Percentiles rank a stretch among this genome's conserved stretches.
phyloP scores from a whole-genome alignment of 257 asterid genomes.

The Solanum megistacrolobum region DNA sequence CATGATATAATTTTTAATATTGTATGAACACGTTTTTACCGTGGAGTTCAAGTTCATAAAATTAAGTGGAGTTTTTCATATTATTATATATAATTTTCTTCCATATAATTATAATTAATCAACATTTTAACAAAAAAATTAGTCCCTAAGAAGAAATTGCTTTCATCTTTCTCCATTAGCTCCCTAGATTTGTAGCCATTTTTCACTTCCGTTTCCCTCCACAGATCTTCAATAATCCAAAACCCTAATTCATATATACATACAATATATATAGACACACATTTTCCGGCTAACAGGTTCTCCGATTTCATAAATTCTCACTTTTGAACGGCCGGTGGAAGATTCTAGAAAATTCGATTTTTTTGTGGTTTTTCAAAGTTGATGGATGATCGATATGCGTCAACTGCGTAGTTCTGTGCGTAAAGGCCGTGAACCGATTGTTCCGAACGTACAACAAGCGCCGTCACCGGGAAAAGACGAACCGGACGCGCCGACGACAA shows the following conservation, averaged over 20 bases:
- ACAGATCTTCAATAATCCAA: neutral
- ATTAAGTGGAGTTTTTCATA: neutral
- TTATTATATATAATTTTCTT: too few relatives aligned
- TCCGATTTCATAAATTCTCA: neutral
- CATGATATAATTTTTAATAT: neutral
- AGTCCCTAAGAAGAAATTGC: neutral
- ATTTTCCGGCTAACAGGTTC: neutral
- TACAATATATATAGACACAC: neutral
- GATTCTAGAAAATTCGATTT: neutral
- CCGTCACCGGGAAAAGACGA: neutral
- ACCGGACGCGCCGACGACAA: neutral
- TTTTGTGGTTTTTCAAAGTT: neutral
- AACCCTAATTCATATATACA: neutral
- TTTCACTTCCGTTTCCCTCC: neutral
- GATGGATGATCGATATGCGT: neutral
- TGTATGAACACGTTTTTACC: neutral
- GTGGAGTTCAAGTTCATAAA: neutral
- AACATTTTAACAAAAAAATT: neutral
- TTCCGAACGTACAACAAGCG: neutral
- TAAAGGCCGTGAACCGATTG: neutral
- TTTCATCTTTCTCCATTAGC: neutral
- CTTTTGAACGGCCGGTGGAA: neutral
- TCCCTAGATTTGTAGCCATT: neutral
- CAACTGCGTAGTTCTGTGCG: neutral
- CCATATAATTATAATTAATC: neutral